Percentiles rank a stretch among this genome's conserved stretches.
Conservation (phyloP, 2,329 filamentous ascomycete genomes). For the Periconia macrospinosa region DNA sequence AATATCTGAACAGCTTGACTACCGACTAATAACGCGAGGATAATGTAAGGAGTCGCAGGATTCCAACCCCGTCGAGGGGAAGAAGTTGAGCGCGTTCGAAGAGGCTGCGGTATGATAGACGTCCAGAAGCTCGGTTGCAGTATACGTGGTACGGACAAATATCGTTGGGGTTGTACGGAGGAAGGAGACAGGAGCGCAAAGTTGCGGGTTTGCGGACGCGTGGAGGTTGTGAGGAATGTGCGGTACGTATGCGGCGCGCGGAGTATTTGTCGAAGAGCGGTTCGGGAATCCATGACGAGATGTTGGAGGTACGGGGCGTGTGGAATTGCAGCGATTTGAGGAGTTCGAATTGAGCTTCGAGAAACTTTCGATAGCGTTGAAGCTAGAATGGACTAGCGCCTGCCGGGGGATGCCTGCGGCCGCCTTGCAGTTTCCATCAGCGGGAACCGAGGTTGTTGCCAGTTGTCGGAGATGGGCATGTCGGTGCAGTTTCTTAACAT, state of each 20-base stretch:
- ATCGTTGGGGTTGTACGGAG: constrained; percentile 17
- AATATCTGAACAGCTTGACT: constrained; percentile 96
- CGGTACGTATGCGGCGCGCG: constrained; percentile 20
- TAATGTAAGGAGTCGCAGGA: constrained; percentile 68
- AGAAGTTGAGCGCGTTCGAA: constrained; percentile 16
- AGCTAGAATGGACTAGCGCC: constrained; percentile 4
- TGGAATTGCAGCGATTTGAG: not conserved
- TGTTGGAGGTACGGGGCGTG: not conserved
- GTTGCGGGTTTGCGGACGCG: constrained; percentile 23
- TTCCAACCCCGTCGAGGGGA: constrained; percentile 45
- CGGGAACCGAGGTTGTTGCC: not conserved
- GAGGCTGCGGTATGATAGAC: constrained; percentile 39
- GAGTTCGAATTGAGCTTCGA: not conserved
- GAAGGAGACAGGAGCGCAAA: constrained; percentile 22
- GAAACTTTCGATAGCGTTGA: constrained; percentile 11
- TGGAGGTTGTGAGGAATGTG: constrained; percentile 13
- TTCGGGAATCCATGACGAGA: constrained; percentile 26
- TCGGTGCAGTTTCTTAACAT: too few species aligned
- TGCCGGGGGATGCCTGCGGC: not conserved
- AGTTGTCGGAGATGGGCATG: too few species aligned
- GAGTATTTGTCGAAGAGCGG: constrained; percentile 30
- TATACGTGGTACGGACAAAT: constrained; percentile 38
- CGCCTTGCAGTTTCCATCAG: not conserved
- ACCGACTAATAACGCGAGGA: constrained; percentile 75
- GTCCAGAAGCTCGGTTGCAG: constrained; percentile 42